Percentiles rank a stretch among this genome's conserved stretches.
Conservation (phyloP, 1,284 basidiomycete species). For the Fomitopsis schrenkii region DNA sequence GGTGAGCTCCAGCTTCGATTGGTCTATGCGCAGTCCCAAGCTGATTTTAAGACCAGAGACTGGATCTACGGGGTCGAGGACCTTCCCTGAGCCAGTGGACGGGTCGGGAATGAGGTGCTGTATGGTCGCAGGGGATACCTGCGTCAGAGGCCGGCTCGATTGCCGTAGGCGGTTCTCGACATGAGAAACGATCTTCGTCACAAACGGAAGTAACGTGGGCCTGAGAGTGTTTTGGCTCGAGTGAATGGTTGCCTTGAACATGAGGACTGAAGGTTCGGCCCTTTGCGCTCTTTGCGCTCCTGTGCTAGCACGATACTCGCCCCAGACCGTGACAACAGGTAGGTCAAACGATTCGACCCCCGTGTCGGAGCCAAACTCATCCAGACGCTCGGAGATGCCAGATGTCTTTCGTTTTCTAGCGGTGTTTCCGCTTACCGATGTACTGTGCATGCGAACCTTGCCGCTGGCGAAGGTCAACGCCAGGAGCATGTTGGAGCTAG, state of each 20-base stretch:
- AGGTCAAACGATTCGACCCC: constrained; percentile 67
- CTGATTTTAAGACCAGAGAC: constrained; percentile 63
- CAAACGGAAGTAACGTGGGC: constrained; percentile 80
- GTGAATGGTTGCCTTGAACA: constrained; percentile 80
- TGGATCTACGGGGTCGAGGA: constrained; percentile 11
- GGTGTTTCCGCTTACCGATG: constrained; percentile 26
- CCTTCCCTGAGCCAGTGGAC: constrained; percentile 3
- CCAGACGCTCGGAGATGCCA: constrained; percentile 31
- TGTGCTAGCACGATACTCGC: constrained; percentile 67
- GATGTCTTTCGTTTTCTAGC: constrained; percentile 35
- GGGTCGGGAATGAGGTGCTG: constrained; percentile 12
- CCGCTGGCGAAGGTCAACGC: constrained; percentile 81
- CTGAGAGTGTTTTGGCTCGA: constrained; percentile 81
- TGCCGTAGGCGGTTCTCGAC: constrained; percentile 63
- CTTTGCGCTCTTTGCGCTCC: constrained; percentile 35
- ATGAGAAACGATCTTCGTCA: constrained; percentile 66
- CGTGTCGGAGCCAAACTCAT: constrained; percentile 42
- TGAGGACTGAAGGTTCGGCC: constrained; percentile 50
- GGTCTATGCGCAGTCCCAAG: constrained; percentile 85
- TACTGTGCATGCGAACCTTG: constrained; percentile 62
- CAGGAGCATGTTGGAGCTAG: constrained; percentile 65
- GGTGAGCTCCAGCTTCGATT: constrained; percentile 78
- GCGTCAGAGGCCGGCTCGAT: constrained; percentile 19
- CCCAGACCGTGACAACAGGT: constrained; percentile 81
- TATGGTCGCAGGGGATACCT: constrained; percentile 18